Conservation (phyloP, 441 rosid genomes). For the Populus hybrid region DNA sequence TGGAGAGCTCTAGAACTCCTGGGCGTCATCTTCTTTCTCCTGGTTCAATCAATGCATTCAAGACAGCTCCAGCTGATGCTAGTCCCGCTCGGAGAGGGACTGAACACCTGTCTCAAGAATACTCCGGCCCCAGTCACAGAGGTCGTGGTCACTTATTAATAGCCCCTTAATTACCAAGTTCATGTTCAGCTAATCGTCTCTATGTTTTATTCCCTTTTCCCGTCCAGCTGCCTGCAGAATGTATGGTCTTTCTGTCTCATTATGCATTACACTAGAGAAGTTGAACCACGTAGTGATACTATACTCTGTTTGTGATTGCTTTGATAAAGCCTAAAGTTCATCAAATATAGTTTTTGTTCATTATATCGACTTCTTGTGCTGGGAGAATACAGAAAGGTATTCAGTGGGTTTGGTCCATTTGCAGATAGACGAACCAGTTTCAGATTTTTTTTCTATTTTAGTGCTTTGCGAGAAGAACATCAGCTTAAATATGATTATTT, state of each 20-base stretch:
- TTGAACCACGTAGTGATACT: neutral
- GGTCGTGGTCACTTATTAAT: slow-evolving; percentile 23
- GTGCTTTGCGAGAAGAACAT: neutral
- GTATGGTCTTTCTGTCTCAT: neutral
- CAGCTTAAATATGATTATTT: neutral
- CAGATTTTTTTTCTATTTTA: neutral
- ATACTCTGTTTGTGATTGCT: neutral
- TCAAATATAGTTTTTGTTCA: neutral
- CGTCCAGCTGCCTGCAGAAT: neutral
- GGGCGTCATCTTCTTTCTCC: slow-evolving; percentile 8
- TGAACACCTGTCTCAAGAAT: slow-evolving; percentile 1
- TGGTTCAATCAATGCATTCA: slow-evolving; percentile 13
- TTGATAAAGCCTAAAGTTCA: neutral
- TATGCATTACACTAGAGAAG: neutral
- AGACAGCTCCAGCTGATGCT: slow-evolving; percentile 24
- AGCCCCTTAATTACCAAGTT: no score
- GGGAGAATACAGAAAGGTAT: no score
- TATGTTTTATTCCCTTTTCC: neutral
- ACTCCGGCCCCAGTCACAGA: slow-evolving; percentile 11
- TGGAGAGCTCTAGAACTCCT: slow-evolving; percentile 25
- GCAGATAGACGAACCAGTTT: neutral
- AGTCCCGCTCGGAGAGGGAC: slow-evolving; percentile 33
- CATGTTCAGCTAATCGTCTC: neutral
- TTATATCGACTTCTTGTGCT: no score
- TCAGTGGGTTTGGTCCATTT: no score